Conservation (phyloP, 805 yeast genomes). For the Ogataea neopini region DNA sequence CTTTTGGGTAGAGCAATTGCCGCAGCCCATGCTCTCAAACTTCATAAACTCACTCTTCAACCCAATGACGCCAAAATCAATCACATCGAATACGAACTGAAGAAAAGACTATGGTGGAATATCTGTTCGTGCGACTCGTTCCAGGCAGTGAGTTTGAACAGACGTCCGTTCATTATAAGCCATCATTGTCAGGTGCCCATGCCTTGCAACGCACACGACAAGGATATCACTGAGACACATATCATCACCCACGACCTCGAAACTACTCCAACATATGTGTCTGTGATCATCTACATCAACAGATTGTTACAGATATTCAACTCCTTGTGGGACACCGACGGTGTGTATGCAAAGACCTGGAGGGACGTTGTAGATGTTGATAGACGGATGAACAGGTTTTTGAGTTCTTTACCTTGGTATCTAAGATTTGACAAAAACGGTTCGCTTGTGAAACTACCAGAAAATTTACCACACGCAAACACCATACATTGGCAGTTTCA, state of each 20-base stretch:
- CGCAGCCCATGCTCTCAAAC: constrained; percentile 14
- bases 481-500: constrained; percentile 16
- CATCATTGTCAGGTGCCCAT: constrained; percentile 32
- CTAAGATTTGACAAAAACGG: constrained; percentile 14
- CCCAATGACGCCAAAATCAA: constrained; percentile 4
- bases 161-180: constrained; percentile 21
- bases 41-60: constrained; percentile 7
- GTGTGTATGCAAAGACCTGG: constrained; percentile 4
- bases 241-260: constrained; percentile 9
- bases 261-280: constrained; percentile 21
- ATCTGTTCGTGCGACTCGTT: constrained; percentile 24
- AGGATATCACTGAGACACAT: constrained; percentile 21
- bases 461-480: not conserved
- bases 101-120: constrained; percentile 33
- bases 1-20: constrained; percentile 15
- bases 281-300: constrained; percentile 18
- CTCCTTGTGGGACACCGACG: constrained; percentile 19
- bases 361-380: constrained; percentile 12
- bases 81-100: constrained; percentile 27
- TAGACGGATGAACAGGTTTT: constrained; percentile 6
- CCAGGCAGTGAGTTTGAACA: constrained; percentile 14
- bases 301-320: constrained; percentile 20
- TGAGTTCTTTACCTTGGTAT: constrained; percentile 17
- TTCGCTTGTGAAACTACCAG: constrained; percentile 16
- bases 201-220: constrained; percentile 36